Evolutionary conservation across 1,284 basidiomycete genomes (phyloP).

Genomic region (Ustilago bromivora): DNA sequence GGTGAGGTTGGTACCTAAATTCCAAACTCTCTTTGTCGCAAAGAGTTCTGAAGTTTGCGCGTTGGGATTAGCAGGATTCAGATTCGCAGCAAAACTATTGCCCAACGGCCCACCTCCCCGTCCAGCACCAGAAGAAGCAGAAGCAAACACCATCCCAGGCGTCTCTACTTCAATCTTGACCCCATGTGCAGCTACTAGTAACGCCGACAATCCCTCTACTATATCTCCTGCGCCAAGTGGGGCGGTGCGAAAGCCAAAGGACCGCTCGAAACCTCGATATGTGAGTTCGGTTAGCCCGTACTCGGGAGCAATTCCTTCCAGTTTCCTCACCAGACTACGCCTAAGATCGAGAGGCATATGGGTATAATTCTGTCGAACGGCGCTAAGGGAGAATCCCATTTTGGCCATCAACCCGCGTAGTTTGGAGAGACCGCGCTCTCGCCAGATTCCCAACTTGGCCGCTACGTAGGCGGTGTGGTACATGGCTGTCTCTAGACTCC

Average conservation of each 20-base stretch:
- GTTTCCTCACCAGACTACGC: conserved; percentile 81
- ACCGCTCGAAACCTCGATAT: conserved; percentile 91
- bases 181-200: conserved; percentile 91
- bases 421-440: conserved; percentile 87
- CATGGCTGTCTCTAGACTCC: conserved; percentile 98
- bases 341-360: conserved; percentile 98
- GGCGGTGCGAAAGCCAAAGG: conserved; percentile 86
- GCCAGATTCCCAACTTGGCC: conserved; percentile 94
- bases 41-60: conserved; percentile 51
- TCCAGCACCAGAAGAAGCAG: conserved; percentile 9
- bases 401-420: conserved; percentile 93
- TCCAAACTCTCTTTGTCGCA: conserved; percentile 55
- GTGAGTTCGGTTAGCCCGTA: conserved; percentile 95
- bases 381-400: conserved; percentile 95
- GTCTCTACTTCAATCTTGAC: conserved; percentile 83
- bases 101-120: conserved; percentile 10
- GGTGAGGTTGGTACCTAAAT: conserved; percentile 37
- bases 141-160: conserved; percentile 57
- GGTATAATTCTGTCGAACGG: conserved; percentile 90
- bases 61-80: conserved; percentile 22
- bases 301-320: conserved; percentile 91
- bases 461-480: conserved; percentile 96
- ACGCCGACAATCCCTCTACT: conserved; percentile 86
- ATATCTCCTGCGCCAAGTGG: conserved; percentile 92
- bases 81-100: conserved; percentile 31